Conservation (phyloP, 176 grass and related monocot species). For the Carex littledalei region DNA sequence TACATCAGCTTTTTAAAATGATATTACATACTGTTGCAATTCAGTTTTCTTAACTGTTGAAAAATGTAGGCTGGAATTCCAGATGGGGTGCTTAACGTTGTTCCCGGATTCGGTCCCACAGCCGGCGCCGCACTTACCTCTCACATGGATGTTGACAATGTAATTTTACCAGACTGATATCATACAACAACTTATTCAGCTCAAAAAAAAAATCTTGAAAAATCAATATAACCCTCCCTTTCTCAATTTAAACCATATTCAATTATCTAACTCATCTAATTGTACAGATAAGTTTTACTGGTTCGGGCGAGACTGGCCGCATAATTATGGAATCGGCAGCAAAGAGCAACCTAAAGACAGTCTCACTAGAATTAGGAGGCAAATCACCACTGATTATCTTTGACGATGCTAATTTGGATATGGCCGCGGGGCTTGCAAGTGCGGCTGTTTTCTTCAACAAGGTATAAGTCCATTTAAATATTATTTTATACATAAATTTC, state of each 20-base stretch:
- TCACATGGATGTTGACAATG: constrained; percentile 87
- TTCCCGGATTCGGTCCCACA: constrained; percentile 45
- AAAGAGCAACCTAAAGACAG: constrained; percentile 70
- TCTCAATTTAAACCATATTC: background rate
- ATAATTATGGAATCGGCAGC: constrained; percentile 73
- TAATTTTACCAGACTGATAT: background rate
- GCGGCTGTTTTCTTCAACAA: constrained; percentile 65
- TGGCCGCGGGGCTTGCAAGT: constrained; percentile 50
- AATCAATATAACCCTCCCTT: background rate
- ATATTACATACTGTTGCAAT: background rate
- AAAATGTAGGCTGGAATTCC: constrained; percentile 61
- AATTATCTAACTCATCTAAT: background rate
- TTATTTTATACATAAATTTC: background rate
- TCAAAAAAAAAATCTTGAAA: background rate
- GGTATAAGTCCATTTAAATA: constrained; percentile 21
- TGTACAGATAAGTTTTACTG: constrained; percentile 72
- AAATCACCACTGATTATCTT: constrained; percentile 82
- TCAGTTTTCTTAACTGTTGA: too few relatives aligned
- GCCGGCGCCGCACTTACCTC: constrained; percentile 59
- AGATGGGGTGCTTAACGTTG: constrained; percentile 81
- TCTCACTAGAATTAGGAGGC: constrained; percentile 81
- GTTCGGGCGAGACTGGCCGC: constrained; percentile 59
- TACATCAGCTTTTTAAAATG: background rate
- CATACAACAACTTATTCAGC: background rate
- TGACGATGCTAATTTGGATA: constrained; percentile 78